Conservation (phyloP, 345 rosid genomes). For the Aurinia saxatilis region DNA sequence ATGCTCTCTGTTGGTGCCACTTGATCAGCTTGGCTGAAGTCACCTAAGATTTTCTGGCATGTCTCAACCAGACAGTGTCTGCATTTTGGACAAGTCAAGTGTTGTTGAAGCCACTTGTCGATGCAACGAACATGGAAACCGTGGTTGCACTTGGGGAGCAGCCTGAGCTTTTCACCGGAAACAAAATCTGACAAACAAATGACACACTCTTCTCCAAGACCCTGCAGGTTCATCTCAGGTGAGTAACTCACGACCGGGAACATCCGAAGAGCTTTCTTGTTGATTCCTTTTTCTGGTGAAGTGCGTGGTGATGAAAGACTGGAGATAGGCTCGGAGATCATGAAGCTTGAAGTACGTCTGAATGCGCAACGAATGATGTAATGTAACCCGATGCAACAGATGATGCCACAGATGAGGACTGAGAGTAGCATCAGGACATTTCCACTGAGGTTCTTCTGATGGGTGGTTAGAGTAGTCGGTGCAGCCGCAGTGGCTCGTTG, state of each 20-base stretch:
- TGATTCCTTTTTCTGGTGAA: conserved; percentile 32
- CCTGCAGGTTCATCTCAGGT: conserved; percentile 30
- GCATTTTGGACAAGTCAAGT: conserved; percentile 49
- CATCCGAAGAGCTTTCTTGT: conserved; percentile 35
- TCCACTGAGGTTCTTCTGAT: conserved; percentile 29
- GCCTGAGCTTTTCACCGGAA: conserved; percentile 34
- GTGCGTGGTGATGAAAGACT: conserved; percentile 9
- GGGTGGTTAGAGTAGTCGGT: conserved; percentile 14
- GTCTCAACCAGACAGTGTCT: conserved; percentile 39
- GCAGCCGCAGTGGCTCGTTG: conserved; percentile 10
- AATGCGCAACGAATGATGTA: conserved; percentile 43
- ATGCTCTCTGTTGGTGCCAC: conserved; percentile 8
- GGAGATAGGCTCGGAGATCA: conserved; percentile 25
- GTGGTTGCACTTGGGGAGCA: conserved; percentile 46
- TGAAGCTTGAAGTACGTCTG: conserved; percentile 37
- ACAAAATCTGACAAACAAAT: conserved; percentile 48
- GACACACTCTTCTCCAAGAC: conserved; percentile 46
- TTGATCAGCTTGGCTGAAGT: conserved; percentile 3
- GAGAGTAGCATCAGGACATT: conserved; percentile 39
- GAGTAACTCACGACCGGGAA: conserved; percentile 45
- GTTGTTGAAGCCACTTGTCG: conserved; percentile 46
- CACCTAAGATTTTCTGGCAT: conserved; percentile 27
- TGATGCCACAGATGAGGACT: conserved; percentile 43
- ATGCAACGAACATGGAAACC: conserved; percentile 46
- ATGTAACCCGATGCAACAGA: conserved; percentile 45